These are phyloP conservation scores for Lepiota brunneoincarnata DNA, from an alignment of 768 basidiomycete genomes.

Conservation along the genomic window DNA sequence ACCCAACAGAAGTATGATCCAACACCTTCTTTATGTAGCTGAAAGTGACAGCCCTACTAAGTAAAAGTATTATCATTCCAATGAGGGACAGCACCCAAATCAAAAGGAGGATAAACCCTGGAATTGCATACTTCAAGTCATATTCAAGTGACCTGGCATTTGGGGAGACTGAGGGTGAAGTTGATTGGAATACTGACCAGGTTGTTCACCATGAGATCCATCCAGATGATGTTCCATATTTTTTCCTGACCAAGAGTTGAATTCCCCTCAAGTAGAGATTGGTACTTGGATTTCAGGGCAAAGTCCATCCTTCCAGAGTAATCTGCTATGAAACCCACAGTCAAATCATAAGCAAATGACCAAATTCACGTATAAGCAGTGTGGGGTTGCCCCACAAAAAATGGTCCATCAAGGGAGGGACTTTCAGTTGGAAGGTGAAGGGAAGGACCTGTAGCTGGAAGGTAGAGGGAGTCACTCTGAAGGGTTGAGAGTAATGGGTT, in stretches of 20 bases:
- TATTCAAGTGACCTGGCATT: background rate
- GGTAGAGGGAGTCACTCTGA: background rate
- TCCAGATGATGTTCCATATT: constrained; percentile 5
- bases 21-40: background rate
- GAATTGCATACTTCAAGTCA: constrained; percentile 6
- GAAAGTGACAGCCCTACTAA: constrained; percentile 5
- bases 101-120: constrained; percentile 2
- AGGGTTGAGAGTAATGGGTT: constrained; percentile 5
- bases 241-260: background rate
- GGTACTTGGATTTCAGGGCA: background rate
- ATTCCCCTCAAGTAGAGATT: background rate
- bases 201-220: constrained; percentile 7
- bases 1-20: constrained; percentile 6
- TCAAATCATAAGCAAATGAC: background rate
- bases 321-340: background rate
- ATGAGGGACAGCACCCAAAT: constrained; percentile 8
- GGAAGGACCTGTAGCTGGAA: background rate
- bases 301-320: background rate
- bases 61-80: background rate
- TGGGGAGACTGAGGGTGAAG: background rate
- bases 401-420: background rate
- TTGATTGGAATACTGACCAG: background rate
- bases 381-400: background rate
- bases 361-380: background rate
- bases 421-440: background rate